Base-by-base conservation (phyloP, 495 filamentous ascomycete genomes). In the Xylaria venustula region DNA sequence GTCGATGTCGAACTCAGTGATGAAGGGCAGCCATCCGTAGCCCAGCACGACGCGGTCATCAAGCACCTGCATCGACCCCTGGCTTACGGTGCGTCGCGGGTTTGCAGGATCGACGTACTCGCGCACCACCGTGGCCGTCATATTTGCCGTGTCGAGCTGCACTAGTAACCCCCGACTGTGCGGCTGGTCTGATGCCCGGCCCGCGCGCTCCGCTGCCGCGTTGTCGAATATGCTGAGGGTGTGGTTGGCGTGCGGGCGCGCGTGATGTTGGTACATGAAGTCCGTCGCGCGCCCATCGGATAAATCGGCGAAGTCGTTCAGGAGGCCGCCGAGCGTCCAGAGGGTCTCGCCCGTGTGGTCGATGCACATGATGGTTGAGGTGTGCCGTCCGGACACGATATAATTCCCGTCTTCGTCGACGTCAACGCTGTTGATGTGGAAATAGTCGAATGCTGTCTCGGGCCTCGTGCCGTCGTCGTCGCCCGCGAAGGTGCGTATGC, bases 181-280 rank as follows among this genome's bases (percentile, higher is more conserved):
- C 0, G 4, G 34, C 26, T 62, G 42, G 7, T 44, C 11, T 2
- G 62, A 58, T 41, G 53, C 19, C 1, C 9, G 26, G n/a, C 54
- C 60, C n/a, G 50, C 15, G 28, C 47, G 53, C 34, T 58, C 44
- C 22, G 48, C 44, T n/a, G 62, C 66, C 56, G 72, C 66, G 42
- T 78, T 76, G 65, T 78, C 72, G 58, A 73, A 78, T 19, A 77
- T 63, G 46, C 64, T 71, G 57, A 77, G 60, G 11, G 45, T 63
- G n/a, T 61, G 25, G 51, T 63, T 69, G 8, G 65, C 68, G 76
- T 77, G 79, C 44, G 60, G 45, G 11, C 80, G 78, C 19, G 79
- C 81, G 56, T 85, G 75, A 64, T 85, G 83, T 64, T 85, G 83
- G 76, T 78, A 84, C 47, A 70, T 62, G 57, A 86, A 82, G 46